Evolutionary conservation across 805 yeast species (phyloP), one percentile per base, ranked within the genome.

Genomic region (Saturnispora hagleri): DNA sequence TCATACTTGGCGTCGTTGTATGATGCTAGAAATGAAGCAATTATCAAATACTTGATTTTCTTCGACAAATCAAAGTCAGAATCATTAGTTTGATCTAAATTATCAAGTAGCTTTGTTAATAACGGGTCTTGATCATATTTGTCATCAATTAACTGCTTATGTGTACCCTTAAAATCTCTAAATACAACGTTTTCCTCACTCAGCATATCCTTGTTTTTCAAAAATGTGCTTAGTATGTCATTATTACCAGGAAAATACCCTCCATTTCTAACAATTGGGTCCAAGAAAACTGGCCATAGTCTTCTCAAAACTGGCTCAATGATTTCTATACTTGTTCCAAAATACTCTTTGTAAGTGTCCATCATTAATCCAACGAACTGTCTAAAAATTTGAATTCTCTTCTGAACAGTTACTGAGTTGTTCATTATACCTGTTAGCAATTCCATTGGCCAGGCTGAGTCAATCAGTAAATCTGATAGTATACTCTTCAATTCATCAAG

Each of bases 1-100:
- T 89, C 97, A 60, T 76, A 76, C 54, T 79, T 77, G 2, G 84
- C 81, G 31, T 84, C 86, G 51, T 81, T 79, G 61, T 78, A 86
- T 0, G 96, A 88, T 0, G 96, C 95, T 46, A 89, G 68, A 63
- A 85, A 90, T 0, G 95, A 82, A 1, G 96, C 88, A 33, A 89
- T 75, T 15, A 89, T 66, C n/a, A 90, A 67, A 61, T 77, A 87
- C 61, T 86, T 85, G 2, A 91, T 76, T 47, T 78, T 74, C 8
- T 61, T 62, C 0, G 90, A 80, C 42, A 86, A 67, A 56, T 81
- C 83, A 48, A 60, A 64, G 50, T 61, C 64, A 31, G 51, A 51
- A 3, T 52, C 55, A 3, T 44, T 47, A 13, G 51, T 55, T 24
- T 22, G 24, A 26, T 31, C 43, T 22, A 44, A 43, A 18, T 40